phyloP scores from a whole-genome alignment of 2,329 filamentous ascomycete genomes.

The Orbilia blumenaviensis region DNA sequence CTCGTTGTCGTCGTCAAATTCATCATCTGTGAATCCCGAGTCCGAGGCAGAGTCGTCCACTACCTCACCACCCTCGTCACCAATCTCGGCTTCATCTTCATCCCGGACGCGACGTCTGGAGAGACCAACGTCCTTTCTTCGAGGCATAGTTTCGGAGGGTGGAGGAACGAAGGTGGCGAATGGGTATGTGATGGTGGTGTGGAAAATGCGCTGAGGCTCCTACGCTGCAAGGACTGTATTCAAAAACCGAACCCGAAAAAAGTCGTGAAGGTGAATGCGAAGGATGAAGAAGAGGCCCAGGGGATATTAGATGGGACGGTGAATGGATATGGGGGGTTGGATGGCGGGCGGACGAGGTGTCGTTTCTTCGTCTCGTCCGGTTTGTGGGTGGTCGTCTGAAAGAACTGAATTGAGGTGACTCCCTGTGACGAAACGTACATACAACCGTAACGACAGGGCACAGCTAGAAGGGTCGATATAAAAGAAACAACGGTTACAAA shows the following conservation, averaged over 20 bases:
- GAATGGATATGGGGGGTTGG: conserved; percentile 11
- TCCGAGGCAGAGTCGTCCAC: conserved; percentile 74
- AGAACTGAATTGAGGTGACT: conserved; percentile 53
- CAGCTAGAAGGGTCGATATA: conserved; percentile 27
- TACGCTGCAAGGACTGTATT: background rate
- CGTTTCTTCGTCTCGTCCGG: conserved; percentile 21
- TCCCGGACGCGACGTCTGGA: conserved; percentile 76
- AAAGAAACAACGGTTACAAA: conserved; percentile 29
- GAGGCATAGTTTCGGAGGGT: conserved; percentile 63
- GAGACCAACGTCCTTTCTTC: conserved; percentile 73
- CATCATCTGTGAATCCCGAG: conserved; percentile 71
- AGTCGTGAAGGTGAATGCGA: conserved; percentile 16
- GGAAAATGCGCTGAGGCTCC: conserved; percentile 18
- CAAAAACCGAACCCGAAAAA: background rate
- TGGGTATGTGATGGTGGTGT: conserved; percentile 26
- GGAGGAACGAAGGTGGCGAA: conserved; percentile 52
- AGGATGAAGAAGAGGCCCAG: background rate
- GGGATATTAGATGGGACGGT: conserved; percentile 16
- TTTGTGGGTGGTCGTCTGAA: conserved; percentile 34
- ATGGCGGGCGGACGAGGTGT: background rate
- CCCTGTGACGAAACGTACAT: conserved; percentile 47
- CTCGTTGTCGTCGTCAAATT: conserved; percentile 67
- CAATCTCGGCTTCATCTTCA: conserved; percentile 72
- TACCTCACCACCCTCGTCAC: conserved; percentile 66
- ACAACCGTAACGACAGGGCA: conserved; percentile 18